phyloP scores from a whole-genome alignment of 1,139 yeast genomes.

The Yamadazyma diospyri region DNA sequence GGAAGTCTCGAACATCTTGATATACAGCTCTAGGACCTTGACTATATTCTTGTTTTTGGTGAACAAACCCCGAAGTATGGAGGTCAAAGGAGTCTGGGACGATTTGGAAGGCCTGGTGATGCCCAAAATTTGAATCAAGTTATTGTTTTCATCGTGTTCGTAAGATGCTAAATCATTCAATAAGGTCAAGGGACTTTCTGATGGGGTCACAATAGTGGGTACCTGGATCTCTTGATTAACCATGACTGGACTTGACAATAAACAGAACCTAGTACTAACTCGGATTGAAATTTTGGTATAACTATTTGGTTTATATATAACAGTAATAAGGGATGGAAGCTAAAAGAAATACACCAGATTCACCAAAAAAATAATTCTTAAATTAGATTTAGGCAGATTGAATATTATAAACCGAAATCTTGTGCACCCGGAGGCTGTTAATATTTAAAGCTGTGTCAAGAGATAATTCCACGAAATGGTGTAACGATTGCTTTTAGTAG shows the following conservation, averaged over 20 bases:
- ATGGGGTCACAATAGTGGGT: slow-evolving; percentile 1
- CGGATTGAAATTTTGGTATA: background rate
- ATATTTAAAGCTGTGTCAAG: no score
- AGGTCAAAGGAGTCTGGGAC: slow-evolving; percentile 24
- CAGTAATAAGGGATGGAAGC: background rate
- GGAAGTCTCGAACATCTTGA: slow-evolving; percentile 15
- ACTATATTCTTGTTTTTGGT: slow-evolving; percentile 37
- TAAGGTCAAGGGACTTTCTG: slow-evolving; percentile 11
- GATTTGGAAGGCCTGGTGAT: slow-evolving; percentile 30
- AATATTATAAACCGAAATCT: no score
- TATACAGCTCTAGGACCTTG: slow-evolving; percentile 18
- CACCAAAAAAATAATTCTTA: slow-evolving; percentile 1
- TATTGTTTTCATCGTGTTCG: slow-evolving; percentile 28
- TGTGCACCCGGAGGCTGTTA: no score
- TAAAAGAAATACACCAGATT: background rate
- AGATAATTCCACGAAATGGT: no score
- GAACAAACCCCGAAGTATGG: slow-evolving; percentile 39
- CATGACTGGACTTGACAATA: background rate
- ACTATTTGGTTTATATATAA: no score
- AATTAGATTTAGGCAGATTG: background rate
- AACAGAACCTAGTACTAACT: background rate
- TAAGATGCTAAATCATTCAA: slow-evolving; percentile 13
- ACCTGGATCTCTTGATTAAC: slow-evolving; percentile 1
- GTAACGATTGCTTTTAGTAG: no score
- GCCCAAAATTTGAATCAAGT: slow-evolving; percentile 36